These are phyloP conservation scores for Erodium moschatum DNA, from an alignment of 441 rosid species.

Conservation along the genomic window DNA sequence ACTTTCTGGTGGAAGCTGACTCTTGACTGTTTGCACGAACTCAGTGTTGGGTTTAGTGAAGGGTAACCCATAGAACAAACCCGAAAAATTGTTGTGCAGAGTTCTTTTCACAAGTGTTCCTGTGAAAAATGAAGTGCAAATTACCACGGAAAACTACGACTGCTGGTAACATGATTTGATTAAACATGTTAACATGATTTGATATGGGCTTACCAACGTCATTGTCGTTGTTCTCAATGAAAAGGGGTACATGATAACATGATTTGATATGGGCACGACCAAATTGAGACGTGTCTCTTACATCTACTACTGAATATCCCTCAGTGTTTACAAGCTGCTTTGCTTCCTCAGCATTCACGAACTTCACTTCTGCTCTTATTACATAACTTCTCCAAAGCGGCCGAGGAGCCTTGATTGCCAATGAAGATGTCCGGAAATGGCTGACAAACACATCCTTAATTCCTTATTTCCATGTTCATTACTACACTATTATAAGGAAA, in stretches of 20 bases:
- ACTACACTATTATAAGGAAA: neutral
- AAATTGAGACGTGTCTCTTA: slow-evolving; percentile 65
- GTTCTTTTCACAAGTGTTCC: slow-evolving; percentile 75
- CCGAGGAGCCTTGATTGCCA: slow-evolving; percentile 36
- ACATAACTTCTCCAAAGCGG: slow-evolving; percentile 31
- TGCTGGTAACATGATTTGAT: too few relatives aligned
- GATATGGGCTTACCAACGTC: slow-evolving; percentile 76
- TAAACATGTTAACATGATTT: too few relatives aligned
- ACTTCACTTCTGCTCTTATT: slow-evolving; percentile 65
- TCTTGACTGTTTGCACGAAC: slow-evolving; percentile 48
- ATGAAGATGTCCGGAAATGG: slow-evolving; percentile 33
- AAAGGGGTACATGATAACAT: slow-evolving; percentile 73
- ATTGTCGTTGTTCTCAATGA: slow-evolving; percentile 65
- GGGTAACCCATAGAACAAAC: slow-evolving; percentile 71
- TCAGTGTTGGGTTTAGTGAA: slow-evolving; percentile 74
- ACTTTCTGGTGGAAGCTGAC: slow-evolving; percentile 54
- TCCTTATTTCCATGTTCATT: slow-evolving; percentile 20
- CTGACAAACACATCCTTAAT: slow-evolving; percentile 40
- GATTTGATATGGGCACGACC: slow-evolving; percentile 77
- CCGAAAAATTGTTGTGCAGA: slow-evolving; percentile 82
- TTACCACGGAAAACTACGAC: neutral
- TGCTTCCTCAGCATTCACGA: slow-evolving; percentile 72
- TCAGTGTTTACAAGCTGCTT: slow-evolving; percentile 47
- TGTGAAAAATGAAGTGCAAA: slow-evolving; percentile 23
- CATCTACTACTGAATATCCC: slow-evolving; percentile 62